Evolutionary conservation across 345 rosid genomes (phyloP), one percentile per base, ranked within the genome.

Genomic region (Cardamine occulta): DNA sequence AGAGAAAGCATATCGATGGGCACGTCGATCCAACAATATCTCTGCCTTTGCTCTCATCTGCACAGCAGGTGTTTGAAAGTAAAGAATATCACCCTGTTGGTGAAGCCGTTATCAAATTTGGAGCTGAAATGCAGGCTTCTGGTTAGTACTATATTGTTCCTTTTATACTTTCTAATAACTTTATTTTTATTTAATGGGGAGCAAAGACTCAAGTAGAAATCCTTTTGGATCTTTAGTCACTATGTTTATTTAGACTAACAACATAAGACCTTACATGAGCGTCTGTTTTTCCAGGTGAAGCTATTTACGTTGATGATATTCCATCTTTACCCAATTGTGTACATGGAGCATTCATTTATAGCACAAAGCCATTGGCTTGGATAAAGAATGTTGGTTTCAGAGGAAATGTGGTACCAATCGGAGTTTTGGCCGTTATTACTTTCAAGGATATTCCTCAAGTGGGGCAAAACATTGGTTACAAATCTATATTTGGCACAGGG

Each of bases 281-380:
- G 39, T 51, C 21, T 72, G 40, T 72, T 8, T 55, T 89, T 17
- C 21, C 80, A 93, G 97, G 98, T 72, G 97, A 93, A 80, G 96
- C 98, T 66, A 88, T 93, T 56, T 93, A 61, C 65, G 95, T 93
- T 77, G 98, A 89, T 83, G 98, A 93, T 83, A 93, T 93, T 63
- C 91, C 98, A 24, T 85, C 97, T 29, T 93, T 90, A 28, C 69
- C 44, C 54, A 75, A 81, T 52, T 89, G 95, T 85, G 80, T 93
- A 17, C 74, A 91, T 71, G 98, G 98, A 66, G 85, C 98, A 63
- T 87, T 91, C 82, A 72, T 94, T 35, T 86, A 84, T 78, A 94
- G 98, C 87, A 88, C 83, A 7, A 84, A 88, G 80, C 88, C 98
- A 77, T 66, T 84, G 56, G 97, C 93, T n/a, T 35, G 80, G 66